These are phyloP conservation scores for Arabidopsis arenosa DNA, from an alignment of 345 rosid species.

Conservation along the genomic window DNA sequence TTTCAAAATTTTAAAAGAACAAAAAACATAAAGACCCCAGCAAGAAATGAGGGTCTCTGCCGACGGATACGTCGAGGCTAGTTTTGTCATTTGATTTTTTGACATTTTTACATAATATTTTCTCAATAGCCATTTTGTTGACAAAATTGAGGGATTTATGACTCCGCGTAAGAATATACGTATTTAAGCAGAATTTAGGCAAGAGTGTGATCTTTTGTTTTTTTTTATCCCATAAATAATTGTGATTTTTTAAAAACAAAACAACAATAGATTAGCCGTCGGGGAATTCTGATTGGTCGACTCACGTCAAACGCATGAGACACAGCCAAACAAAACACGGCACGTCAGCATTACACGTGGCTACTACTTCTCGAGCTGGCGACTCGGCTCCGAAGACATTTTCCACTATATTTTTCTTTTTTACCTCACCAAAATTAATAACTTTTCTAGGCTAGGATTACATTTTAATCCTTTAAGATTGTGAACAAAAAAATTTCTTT, in stretches of 20 bases:
- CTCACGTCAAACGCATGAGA: constrained; percentile 45
- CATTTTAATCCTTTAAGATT: background rate
- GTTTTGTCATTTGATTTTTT: background rate
- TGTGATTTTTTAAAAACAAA: background rate
- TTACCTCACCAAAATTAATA: background rate
- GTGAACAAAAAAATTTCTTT: background rate
- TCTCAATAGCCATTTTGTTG: background rate
- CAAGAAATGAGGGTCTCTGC: constrained; percentile 19
- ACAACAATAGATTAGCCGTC: constrained; percentile 32
- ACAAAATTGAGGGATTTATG: background rate
- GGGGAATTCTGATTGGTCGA: constrained; percentile 43
- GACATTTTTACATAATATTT: background rate
- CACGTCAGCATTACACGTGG: constrained; percentile 44
- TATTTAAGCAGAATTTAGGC: constrained; percentile 25
- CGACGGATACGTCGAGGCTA: constrained; percentile 33
- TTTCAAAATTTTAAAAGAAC: background rate
- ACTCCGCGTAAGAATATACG: background rate
- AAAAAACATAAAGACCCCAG: background rate
- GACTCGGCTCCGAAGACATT: constrained; percentile 23
- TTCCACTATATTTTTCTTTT: background rate
- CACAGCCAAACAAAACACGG: constrained; percentile 37
- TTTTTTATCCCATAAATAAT: background rate
- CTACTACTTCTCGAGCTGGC: constrained; percentile 11
- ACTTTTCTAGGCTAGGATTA: too few species aligned
- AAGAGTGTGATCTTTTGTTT: background rate